Evolutionary conservation across 1,284 basidiomycete species (phyloP).

Genomic region (Hortiboletus rubellus): DNA sequence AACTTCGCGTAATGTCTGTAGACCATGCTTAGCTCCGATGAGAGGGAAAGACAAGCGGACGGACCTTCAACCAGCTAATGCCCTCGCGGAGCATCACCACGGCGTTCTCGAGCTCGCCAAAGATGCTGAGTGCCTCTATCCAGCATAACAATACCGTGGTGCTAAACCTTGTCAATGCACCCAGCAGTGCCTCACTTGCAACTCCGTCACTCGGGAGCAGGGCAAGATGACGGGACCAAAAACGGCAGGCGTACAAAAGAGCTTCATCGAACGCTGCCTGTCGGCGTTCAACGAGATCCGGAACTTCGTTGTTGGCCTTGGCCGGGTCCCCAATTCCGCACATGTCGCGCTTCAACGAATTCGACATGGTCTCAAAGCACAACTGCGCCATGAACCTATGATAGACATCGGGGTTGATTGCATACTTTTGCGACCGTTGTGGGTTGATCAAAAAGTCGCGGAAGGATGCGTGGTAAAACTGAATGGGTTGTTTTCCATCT

Average conservation of each 20-base stretch:
- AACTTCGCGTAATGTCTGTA: slow-evolving; percentile 10
- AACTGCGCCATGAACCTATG: slow-evolving; percentile 20
- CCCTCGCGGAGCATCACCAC: slow-evolving; percentile 21
- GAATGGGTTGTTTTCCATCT: slow-evolving; percentile 18
- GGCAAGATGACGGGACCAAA: slow-evolving; percentile 25
- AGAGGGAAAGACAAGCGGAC: background rate
- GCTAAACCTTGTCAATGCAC: slow-evolving; percentile 12
- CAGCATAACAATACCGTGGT: slow-evolving; percentile 21
- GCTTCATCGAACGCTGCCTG: slow-evolving; percentile 17
- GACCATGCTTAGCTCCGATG: background rate
- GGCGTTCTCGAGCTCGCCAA: slow-evolving; percentile 21
- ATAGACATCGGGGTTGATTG: slow-evolving; percentile 17
- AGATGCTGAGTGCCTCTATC: slow-evolving; percentile 26
- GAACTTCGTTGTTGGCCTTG: slow-evolving; percentile 21
- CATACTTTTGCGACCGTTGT: slow-evolving; percentile 16
- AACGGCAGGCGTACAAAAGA: slow-evolving; percentile 25
- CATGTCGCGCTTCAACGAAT: slow-evolving; percentile 24
- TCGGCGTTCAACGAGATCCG: slow-evolving; percentile 21
- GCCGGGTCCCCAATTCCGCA: slow-evolving; percentile 23
- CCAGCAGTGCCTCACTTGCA: slow-evolving; percentile 6
- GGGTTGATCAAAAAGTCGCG: slow-evolving; percentile 22
- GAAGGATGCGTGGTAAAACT: slow-evolving; percentile 28
- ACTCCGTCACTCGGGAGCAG: slow-evolving; percentile 11
- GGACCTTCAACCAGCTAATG: slow-evolving; percentile 25
- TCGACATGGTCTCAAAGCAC: slow-evolving; percentile 23